phyloP scores from a whole-genome alignment of 139 green algal genomes.

The Coelastrella sp. region DNA sequence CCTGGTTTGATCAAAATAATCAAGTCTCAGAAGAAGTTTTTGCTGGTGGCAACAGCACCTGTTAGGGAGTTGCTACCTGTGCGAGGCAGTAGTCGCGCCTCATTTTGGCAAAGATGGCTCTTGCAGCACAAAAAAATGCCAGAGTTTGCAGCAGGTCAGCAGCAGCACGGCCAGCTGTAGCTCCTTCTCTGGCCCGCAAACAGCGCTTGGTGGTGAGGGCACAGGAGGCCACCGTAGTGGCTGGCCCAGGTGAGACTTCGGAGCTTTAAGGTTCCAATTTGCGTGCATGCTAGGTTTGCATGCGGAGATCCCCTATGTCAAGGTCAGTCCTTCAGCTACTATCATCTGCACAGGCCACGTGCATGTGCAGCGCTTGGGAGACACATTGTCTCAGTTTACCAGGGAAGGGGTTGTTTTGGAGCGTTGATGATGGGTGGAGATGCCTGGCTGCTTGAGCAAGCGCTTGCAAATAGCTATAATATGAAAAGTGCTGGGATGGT shows the following conservation, averaged over 20 bases:
- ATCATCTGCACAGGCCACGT: background rate
- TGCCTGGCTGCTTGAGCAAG: no score
- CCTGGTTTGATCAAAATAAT: no score
- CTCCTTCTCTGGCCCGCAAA: background rate
- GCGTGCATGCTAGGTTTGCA: background rate
- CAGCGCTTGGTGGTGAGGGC: constrained; percentile 1
- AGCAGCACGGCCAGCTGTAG: background rate
- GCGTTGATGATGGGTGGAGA: no score
- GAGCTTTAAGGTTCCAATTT: background rate
- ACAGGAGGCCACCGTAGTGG: background rate
- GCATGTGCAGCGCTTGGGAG: background rate
- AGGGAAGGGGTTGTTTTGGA: background rate
- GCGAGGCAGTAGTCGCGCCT: background rate
- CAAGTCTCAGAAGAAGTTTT: background rate
- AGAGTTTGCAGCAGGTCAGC: background rate
- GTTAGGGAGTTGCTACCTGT: background rate
- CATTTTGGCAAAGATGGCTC: background rate
- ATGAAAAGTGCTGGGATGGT: no score
- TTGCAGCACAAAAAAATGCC: background rate
- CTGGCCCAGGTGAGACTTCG: background rate
- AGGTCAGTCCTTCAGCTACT: background rate
- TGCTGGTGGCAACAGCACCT: background rate
- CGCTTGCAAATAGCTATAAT: no score
- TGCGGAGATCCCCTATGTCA: background rate
- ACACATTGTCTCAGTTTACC: background rate